These are phyloP conservation scores for Trichoderma semiorbis DNA, from an alignment of 2,329 filamentous ascomycete species.

Conservation along the genomic window DNA sequence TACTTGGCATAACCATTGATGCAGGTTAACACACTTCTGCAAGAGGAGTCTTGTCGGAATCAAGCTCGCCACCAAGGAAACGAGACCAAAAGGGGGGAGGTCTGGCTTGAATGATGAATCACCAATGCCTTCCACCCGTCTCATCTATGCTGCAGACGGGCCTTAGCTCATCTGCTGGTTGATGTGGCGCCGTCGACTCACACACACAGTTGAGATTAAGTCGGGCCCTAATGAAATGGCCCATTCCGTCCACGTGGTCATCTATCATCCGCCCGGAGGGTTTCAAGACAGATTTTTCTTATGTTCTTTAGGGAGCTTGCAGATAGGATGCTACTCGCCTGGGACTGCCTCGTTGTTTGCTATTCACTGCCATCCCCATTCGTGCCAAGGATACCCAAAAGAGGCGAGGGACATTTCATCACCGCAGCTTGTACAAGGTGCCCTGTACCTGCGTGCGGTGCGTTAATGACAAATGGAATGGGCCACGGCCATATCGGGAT, in stretches of 20 bases:
- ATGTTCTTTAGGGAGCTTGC: background rate
- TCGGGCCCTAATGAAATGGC: conserved; percentile 14
- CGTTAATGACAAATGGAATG: background rate
- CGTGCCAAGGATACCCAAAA: background rate
- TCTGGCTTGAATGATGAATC: background rate
- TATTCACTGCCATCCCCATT: background rate
- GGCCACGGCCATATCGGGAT: background rate
- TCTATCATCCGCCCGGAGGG: conserved; percentile 8
- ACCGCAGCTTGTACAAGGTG: background rate
- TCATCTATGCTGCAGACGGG: background rate
- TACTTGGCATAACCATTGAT: background rate
- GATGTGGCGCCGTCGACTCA: conserved; percentile 4
- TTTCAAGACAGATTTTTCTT: background rate
- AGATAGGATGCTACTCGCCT: conserved; percentile 12
- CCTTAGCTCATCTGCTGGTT: background rate
- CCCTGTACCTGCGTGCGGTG: background rate
- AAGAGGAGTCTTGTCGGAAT: background rate
- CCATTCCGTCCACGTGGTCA: conserved; percentile 18
- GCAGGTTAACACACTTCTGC: background rate
- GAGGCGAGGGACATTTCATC: conserved; percentile 12
- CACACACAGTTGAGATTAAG: background rate
- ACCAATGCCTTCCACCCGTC: background rate
- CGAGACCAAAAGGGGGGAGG: background rate
- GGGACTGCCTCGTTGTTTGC: conserved; percentile 5
- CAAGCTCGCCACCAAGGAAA: background rate